Conservation (phyloP, 768 basidiomycete genomes). For the Tricholoma saponaceum region DNA sequence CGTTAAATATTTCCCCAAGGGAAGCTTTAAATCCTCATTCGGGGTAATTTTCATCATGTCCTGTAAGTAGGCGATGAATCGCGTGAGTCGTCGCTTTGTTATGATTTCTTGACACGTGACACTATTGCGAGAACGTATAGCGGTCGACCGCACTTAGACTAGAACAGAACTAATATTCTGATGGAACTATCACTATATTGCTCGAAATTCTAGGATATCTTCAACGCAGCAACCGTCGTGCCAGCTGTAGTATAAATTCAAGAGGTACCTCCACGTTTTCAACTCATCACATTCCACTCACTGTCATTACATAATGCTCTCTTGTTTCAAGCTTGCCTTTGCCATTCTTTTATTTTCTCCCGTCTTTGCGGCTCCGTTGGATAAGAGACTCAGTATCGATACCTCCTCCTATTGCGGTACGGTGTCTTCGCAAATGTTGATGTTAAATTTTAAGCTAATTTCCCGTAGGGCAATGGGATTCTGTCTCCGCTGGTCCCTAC, state of each 20-base stretch:
- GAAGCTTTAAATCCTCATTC: too few relatives aligned
- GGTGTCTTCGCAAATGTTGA: neutral
- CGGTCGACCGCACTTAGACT: neutral
- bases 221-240: neutral
- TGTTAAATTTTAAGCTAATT: neutral
- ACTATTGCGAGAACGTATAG: too few relatives aligned
- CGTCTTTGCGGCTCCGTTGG: slow-evolving; percentile 27
- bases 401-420: slow-evolving; percentile 37
- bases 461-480: slow-evolving; percentile 49
- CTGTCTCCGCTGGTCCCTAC: slow-evolving; percentile 41
- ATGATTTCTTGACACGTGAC: too few relatives aligned
- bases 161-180: neutral
- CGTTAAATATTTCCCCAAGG: too few relatives aligned
- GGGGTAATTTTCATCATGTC: too few relatives aligned
- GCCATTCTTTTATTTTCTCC: slow-evolving; percentile 27
- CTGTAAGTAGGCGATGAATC: too few relatives aligned
- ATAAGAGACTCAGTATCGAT: slow-evolving; percentile 27
- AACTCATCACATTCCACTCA: neutral
- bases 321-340: slow-evolving; percentile 21
- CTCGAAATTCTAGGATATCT: too few relatives aligned
- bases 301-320: slow-evolving; percentile 11
- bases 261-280: neutral
- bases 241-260: neutral
- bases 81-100: too few relatives aligned
- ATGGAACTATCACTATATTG: neutral